Evolutionary conservation across 176 grass and related monocot genomes (phyloP).

Genomic region (Aegilops speltoides): DNA sequence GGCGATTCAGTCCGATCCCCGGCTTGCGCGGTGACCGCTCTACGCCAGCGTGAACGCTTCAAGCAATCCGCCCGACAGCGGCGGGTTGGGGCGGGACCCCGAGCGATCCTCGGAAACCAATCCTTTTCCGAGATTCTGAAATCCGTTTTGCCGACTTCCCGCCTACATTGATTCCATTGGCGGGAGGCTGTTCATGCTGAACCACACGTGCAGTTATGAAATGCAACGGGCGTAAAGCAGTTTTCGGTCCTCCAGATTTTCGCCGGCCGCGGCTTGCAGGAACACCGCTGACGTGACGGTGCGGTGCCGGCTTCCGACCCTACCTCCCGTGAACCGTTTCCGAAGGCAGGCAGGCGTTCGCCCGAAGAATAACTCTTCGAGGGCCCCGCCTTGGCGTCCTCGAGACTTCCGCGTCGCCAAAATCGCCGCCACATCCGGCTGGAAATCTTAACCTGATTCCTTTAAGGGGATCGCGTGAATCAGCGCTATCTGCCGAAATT

Average conservation of each 20-base stretch:
- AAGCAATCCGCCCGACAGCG: slow-evolving; percentile 26
- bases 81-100: no score
- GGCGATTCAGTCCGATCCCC: no score
- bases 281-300: slow-evolving; percentile 52
- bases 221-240: slow-evolving; percentile 6
- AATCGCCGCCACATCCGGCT: no score
- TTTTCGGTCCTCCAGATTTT: slow-evolving; percentile 52
- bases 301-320: slow-evolving; percentile 56
- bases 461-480: no score
- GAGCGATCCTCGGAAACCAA: slow-evolving; percentile 59
- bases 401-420: slow-evolving; percentile 43
- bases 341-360: slow-evolving; percentile 9
- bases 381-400: slow-evolving; percentile 57
- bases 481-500: no score
- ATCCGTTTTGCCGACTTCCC: slow-evolving; percentile 44
- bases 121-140: slow-evolving; percentile 76
- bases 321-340: slow-evolving; percentile 59
- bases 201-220: no score
- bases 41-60: slow-evolving; percentile 23
- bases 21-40: not conserved
- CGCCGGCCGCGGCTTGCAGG: no score
- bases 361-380: not conserved
- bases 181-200: slow-evolving; percentile 40
- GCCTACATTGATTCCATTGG: slow-evolving; percentile 3
- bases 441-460: no score